These are phyloP conservation scores for Globisporangium abappressorium DNA, from an alignment of 352 stramenopile genomes.

Conservation along the genomic window DNA sequence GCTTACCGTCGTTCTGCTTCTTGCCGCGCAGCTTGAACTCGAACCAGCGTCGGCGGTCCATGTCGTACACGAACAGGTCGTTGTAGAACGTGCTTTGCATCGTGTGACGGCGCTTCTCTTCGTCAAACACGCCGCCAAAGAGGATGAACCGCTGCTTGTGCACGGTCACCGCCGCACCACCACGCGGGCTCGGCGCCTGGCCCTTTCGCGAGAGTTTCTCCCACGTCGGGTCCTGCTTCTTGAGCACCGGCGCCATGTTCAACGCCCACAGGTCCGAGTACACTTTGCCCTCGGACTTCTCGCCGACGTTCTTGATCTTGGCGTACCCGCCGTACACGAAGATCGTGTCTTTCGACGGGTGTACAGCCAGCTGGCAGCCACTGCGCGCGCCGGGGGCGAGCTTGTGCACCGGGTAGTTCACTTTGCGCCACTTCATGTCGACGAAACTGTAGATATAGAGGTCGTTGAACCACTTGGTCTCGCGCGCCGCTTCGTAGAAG, in stretches of 20 bases:
- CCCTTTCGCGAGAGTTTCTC: conserved; percentile 92
- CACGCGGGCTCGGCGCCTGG: conserved; percentile 74
- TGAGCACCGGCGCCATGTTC: conserved; percentile 89
- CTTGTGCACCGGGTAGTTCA: conserved; percentile 63
- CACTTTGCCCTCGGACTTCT: conserved; percentile 92
- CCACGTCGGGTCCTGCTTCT: conserved; percentile 90
- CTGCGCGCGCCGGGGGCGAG: conserved; percentile 66
- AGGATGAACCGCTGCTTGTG: conserved; percentile 96
- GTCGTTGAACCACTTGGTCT: conserved; percentile 96
- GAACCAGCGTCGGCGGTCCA: conserved; percentile 95
- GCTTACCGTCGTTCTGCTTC: conserved; percentile 60
- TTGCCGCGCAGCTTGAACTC: conserved; percentile 88
- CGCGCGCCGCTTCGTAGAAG: conserved; percentile 94
- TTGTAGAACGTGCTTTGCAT: conserved; percentile 95
- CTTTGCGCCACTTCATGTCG: conserved; percentile 88
- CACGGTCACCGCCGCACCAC: conserved; percentile 76
- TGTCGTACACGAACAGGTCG: conserved; percentile 96
- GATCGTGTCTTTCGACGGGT: conserved; percentile 86
- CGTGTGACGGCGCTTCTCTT: conserved; percentile 80
- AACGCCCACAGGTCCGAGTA: conserved; percentile 95
- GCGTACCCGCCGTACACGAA: conserved; percentile 96
- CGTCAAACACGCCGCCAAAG: conserved; percentile 96
- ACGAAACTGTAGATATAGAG: conserved; percentile 90
- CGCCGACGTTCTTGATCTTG: conserved; percentile 91
- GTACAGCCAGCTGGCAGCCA: conserved; percentile 80